phyloP scores from a whole-genome alignment of 352 stramenopile species.

The Globisporangium lucens region DNA sequence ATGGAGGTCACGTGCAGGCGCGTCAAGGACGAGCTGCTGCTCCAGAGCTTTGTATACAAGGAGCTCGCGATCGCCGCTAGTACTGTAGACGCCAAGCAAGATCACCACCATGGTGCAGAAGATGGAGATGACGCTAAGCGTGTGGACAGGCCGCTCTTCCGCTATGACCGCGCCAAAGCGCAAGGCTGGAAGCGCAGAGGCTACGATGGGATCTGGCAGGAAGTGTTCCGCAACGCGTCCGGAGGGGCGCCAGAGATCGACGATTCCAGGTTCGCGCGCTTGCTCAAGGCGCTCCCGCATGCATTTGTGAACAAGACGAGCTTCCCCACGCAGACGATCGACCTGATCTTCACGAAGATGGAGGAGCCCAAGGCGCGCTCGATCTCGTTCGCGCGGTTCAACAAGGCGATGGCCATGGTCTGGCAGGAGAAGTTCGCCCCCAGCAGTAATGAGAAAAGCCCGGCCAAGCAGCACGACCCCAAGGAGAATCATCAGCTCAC shows the following conservation, averaged over 20 bases:
- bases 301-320: slow-evolving; percentile 55
- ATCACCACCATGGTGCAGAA: slow-evolving; percentile 11
- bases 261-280: slow-evolving; percentile 60
- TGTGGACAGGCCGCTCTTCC: slow-evolving; percentile 42
- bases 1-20: slow-evolving; percentile 41
- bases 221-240: slow-evolving; percentile 49
- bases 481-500: neutral
- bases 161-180: slow-evolving; percentile 27
- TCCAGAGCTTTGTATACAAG: slow-evolving; percentile 61
- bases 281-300: slow-evolving; percentile 58
- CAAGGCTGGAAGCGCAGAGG: slow-evolving; percentile 45
- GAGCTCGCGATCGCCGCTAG: slow-evolving; percentile 18
- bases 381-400: slow-evolving; percentile 62
- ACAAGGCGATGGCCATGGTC: slow-evolving; percentile 56
- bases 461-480: slow-evolving; percentile 6
- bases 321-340: slow-evolving; percentile 52
- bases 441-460: neutral
- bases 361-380: slow-evolving; percentile 65
- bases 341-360: slow-evolving; percentile 74
- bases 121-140: slow-evolving; percentile 19
- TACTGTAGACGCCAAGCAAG: neutral
- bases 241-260: slow-evolving; percentile 54
- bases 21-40: slow-evolving; percentile 52
- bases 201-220: slow-evolving; percentile 67
- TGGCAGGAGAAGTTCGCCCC: slow-evolving; percentile 52